phyloP scores from a whole-genome alignment of 1,139 yeast genomes.

The Kurtzmaniella quercitrusa region DNA sequence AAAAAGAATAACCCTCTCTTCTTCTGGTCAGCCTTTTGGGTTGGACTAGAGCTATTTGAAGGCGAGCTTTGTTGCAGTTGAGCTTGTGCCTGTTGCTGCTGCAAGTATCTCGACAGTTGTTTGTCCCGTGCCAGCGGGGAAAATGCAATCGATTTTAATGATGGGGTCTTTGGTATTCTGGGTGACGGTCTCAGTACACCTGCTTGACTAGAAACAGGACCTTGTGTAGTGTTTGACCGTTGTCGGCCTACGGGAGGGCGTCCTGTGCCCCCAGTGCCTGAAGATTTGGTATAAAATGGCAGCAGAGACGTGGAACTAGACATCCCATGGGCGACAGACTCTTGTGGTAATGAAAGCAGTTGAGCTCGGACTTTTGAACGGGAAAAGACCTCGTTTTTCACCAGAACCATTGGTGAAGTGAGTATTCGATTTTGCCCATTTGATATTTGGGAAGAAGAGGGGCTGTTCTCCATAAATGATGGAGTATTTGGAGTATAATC shows the following conservation, averaged over 20 bases:
- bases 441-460: conserved; percentile 7
- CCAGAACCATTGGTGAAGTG: conserved; percentile 33
- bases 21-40: not conserved
- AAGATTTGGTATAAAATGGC: conserved; percentile 6
- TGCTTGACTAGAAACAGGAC: not conserved
- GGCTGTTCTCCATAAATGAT: not conserved
- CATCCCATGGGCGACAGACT: not conserved
- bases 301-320: not conserved
- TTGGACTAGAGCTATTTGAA: conserved; percentile 1
- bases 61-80: not conserved
- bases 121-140: conserved; percentile 30
- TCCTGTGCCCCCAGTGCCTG: not conserved
- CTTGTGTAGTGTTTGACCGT: conserved; percentile 21
- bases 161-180: conserved; percentile 24
- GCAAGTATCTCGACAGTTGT: conserved; percentile 1
- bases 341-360: conserved; percentile 31
- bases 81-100: not conserved
- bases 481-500: not conserved
- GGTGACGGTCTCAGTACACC: conserved; percentile 1
- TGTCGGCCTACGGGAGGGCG: conserved; percentile 11
- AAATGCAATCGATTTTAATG: conserved; percentile 36
- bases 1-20: not conserved
- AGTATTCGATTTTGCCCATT: conserved; percentile 23
- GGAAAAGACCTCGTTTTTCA: conserved; percentile 9
- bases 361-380: conserved; percentile 21